These are phyloP conservation scores for Ulmus americana DNA, from an alignment of 331 rosid genomes.

Conservation along the genomic window DNA sequence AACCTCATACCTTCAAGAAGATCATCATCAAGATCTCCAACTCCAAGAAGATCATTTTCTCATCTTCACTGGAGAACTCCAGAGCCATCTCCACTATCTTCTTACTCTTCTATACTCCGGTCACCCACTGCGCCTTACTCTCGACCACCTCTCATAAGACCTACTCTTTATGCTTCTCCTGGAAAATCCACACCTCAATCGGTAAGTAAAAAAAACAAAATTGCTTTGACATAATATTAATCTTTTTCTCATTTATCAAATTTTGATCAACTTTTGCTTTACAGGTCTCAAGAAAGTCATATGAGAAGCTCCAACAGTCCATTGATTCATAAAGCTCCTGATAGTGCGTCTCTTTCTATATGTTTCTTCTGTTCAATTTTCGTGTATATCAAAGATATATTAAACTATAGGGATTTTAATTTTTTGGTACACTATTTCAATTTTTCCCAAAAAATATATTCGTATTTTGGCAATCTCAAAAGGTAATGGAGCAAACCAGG, in stretches of 20 bases:
- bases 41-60: conserved; percentile 39
- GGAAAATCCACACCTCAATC: conserved; percentile 6
- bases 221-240: too few relatives aligned
- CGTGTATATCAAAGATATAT: too few relatives aligned
- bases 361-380: too few relatives aligned
- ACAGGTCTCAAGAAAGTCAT: conserved; percentile 27
- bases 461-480: too few relatives aligned
- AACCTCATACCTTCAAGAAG: conserved; percentile 43
- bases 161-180: conserved; percentile 24
- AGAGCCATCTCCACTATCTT: conserved; percentile 27
- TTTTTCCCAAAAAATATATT: too few relatives aligned
- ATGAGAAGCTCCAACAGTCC: conserved; percentile 26
- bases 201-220: too few relatives aligned
- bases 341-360: too few relatives aligned
- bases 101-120: conserved; percentile 14
- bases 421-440: too few relatives aligned
- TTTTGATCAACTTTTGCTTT: background rate
- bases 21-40: conserved; percentile 44
- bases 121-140: conserved; percentile 23
- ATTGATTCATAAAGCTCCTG: background rate
- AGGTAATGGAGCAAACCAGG: too few relatives aligned
- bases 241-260: background rate
- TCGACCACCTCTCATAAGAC: conserved; percentile 25
- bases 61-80: conserved; percentile 32
- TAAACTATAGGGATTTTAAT: too few relatives aligned